phyloP scores from a whole-genome alignment of 305 asterid genomes.

The Ruellia speciosa region DNA sequence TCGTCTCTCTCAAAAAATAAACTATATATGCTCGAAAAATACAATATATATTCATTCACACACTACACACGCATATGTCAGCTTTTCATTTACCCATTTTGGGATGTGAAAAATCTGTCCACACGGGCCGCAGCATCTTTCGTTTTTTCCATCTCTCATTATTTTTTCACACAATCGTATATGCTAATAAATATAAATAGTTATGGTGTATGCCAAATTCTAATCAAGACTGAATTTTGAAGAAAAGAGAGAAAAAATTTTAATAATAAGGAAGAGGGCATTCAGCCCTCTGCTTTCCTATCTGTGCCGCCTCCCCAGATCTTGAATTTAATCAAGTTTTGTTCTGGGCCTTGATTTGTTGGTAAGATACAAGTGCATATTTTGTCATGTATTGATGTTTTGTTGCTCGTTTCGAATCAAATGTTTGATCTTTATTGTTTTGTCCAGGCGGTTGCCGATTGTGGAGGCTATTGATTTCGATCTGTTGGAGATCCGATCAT shows the following conservation, averaged over 20 bases:
- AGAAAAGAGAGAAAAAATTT: conserved; percentile 16
- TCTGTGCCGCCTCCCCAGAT: conserved; percentile 56
- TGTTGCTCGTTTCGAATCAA: conserved; percentile 26
- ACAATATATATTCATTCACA: conserved; percentile 6
- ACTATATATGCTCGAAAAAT: too few relatives aligned
- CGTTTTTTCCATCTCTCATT: conserved; percentile 18
- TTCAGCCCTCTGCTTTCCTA: conserved; percentile 48
- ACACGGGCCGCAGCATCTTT: conserved; percentile 31
- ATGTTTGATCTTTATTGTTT: conserved; percentile 27
- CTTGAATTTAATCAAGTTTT: conserved; percentile 42
- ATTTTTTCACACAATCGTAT: conserved; percentile 18
- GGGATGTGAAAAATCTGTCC: conserved; percentile 32
- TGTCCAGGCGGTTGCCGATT: conserved; percentile 33
- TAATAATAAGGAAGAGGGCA: conserved; percentile 35
- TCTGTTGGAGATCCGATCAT: conserved; percentile 47
- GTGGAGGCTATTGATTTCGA: conserved; percentile 47
- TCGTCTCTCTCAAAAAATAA: too few relatives aligned
- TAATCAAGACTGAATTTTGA: conserved; percentile 44
- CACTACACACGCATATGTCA: conserved; percentile 24
- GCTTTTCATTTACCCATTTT: conserved; percentile 27
- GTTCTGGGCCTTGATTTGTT: conserved; percentile 28
- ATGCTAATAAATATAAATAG: not conserved
- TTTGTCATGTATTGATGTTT: conserved; percentile 22
- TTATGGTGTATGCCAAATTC: not conserved
- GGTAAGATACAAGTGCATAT: conserved; percentile 21